These are phyloP conservation scores for Orbilia oligospora DNA, from an alignment of 2,329 filamentous ascomycete genomes.

Conservation along the genomic window DNA sequence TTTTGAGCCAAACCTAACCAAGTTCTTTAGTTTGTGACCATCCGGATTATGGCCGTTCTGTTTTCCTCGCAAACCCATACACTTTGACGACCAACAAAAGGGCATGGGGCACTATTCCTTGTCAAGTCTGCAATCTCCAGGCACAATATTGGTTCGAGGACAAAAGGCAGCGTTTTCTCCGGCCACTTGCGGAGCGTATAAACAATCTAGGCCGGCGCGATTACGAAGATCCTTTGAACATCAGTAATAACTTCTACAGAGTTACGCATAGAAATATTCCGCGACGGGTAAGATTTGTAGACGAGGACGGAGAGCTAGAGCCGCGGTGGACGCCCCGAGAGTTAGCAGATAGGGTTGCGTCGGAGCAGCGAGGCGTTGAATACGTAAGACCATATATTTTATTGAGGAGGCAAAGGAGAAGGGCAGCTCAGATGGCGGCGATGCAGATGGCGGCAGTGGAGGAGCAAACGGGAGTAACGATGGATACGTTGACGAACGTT, in stretches of 20 bases:
- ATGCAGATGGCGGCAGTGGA: too few relatives aligned
- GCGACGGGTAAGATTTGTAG: constrained; percentile 21
- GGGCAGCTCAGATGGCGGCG: too few relatives aligned
- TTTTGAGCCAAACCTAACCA: neutral
- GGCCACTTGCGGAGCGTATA: neutral
- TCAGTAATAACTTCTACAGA: constrained; percentile 1
- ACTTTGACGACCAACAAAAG: constrained; percentile 14
- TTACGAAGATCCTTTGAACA: constrained; percentile 29
- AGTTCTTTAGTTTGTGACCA: constrained; percentile 37
- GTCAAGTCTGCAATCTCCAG: constrained; percentile 39
- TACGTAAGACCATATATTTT: constrained; percentile 39
- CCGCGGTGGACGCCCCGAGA: constrained; percentile 32
- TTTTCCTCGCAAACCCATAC: constrained; percentile 51
- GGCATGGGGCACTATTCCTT: constrained; percentile 40
- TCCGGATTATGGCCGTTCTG: constrained; percentile 30
- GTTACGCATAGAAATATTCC: constrained; percentile 7
- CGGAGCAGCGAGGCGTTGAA: constrained; percentile 6
- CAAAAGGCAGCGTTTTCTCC: constrained; percentile 18
- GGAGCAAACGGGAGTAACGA: too few relatives aligned
- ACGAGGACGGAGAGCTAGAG: constrained; percentile 31
- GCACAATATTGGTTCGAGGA: constrained; percentile 44
- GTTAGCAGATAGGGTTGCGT: neutral
- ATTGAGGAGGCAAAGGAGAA: neutral
- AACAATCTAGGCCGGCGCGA: neutral
- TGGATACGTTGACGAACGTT: neutral